Evolutionary conservation across 257 asterid genomes (phyloP).

Genomic region (Fraxinus cuspidata): DNA sequence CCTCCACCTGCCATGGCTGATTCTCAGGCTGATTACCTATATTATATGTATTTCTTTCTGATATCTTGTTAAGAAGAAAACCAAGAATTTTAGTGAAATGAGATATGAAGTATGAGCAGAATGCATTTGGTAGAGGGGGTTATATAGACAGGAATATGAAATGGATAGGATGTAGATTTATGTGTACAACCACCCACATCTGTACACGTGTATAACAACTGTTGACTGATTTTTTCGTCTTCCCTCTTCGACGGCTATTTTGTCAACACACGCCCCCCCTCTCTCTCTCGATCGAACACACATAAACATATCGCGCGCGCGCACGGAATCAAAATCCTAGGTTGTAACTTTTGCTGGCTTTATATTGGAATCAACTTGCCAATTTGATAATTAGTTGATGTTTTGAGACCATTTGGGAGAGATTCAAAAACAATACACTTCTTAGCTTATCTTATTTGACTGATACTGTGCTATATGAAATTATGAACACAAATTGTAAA

Average conservation of each 20-base stretch:
- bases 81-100: neutral
- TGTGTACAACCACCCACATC: constrained; percentile 23
- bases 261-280: neutral
- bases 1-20: constrained; percentile 73
- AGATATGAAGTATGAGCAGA: constrained; percentile 18
- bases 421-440: neutral
- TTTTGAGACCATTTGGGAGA: neutral
- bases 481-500: no score
- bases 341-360: neutral
- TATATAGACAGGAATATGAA: constrained; percentile 37
- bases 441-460: no score
- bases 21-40: neutral
- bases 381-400: neutral
- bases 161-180: constrained; percentile 2
- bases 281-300: neutral
- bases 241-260: neutral
- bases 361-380: neutral
- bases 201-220: constrained; percentile 40
- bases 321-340: neutral
- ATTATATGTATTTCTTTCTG: neutral
- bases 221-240: neutral
- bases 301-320: neutral
- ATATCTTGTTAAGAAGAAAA: neutral
- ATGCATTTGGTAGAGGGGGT: neutral
- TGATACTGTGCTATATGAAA: no score